Percentiles rank a stretch among this genome's conserved stretches.
These are phyloP conservation scores for Suhomyces kilbournensis DNA, from an alignment of 805 yeast genomes.

Conservation along the genomic window DNA sequence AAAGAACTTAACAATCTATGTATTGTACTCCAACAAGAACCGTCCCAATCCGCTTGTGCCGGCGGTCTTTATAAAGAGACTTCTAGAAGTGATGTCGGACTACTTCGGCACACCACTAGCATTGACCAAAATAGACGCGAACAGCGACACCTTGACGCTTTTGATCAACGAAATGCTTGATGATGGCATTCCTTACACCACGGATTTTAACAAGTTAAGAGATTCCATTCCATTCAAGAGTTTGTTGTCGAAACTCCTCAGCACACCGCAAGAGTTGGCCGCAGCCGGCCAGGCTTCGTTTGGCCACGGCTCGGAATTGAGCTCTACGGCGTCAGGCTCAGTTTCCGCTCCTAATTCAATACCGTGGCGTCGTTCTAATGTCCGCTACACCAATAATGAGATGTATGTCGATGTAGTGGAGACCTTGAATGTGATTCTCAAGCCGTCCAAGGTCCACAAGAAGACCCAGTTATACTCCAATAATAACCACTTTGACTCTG, in stretches of 20 bases:
- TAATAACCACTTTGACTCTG: slow-evolving; percentile 18
- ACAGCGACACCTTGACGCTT: slow-evolving; percentile 67
- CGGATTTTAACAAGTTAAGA: slow-evolving; percentile 67
- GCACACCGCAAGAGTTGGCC: slow-evolving; percentile 37
- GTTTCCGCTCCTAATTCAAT: slow-evolving; percentile 15
- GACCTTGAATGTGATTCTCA: slow-evolving; percentile 52
- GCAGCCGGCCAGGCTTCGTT: slow-evolving; percentile 18
- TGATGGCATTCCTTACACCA: slow-evolving; percentile 67
- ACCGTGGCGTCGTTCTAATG: slow-evolving; percentile 80
- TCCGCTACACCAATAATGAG: slow-evolving; percentile 78
- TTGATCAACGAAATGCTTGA: slow-evolving; percentile 77
- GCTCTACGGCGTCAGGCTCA: neutral
- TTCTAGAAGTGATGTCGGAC: slow-evolving; percentile 52
- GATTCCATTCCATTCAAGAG: slow-evolving; percentile 68
- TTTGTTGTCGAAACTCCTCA: slow-evolving; percentile 50
- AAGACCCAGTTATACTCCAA: slow-evolving; percentile 8
- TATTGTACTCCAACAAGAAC: slow-evolving; percentile 22
- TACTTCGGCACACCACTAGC: slow-evolving; percentile 59
- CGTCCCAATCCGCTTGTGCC: slow-evolving; percentile 51
- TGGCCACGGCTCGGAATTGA: neutral
- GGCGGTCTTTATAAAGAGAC: slow-evolving; percentile 46
- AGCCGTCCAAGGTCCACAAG: slow-evolving; percentile 21
- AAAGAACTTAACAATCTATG: slow-evolving; percentile 24
- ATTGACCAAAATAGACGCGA: slow-evolving; percentile 57
- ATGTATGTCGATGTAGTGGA: slow-evolving; percentile 82